Percentiles rank a stretch among this genome's conserved stretches.
phyloP scores from a whole-genome alignment of 306 rosid species.

The Casuarina cunninghamiana region DNA sequence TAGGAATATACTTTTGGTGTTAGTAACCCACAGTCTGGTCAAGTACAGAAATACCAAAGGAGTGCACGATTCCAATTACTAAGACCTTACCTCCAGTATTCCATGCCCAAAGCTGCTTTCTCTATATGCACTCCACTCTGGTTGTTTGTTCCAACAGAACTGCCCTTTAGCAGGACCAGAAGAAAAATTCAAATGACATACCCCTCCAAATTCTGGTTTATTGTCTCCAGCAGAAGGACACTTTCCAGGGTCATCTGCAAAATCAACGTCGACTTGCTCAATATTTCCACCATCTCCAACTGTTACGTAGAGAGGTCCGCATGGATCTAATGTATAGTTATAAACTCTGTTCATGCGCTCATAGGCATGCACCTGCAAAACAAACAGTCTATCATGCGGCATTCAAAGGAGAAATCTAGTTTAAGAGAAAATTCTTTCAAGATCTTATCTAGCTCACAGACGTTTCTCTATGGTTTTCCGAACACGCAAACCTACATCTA shows the following conservation, averaged over 20 bases:
- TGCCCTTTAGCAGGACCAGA: conserved; percentile 78
- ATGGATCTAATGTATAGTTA: conserved; percentile 73
- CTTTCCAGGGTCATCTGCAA: conserved; percentile 83
- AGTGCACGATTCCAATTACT: conserved; percentile 5
- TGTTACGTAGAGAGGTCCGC: conserved; percentile 82
- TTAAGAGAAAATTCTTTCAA: neutral
- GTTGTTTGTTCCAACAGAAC: conserved; percentile 84
- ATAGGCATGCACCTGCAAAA: conserved; percentile 83
- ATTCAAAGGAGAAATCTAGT: conserved; percentile 16
- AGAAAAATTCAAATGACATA: conserved; percentile 73
- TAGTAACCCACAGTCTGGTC: conserved; percentile 1
- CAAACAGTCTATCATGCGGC: conserved; percentile 10
- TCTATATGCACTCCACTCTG: conserved; percentile 93
- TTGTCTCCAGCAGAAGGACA: conserved; percentile 83
- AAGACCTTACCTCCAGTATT: conserved; percentile 67
- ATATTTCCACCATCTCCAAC: conserved; percentile 97
- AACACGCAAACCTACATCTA: no score
- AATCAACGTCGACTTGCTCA: conserved; percentile 82
- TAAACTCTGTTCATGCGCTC: conserved; percentile 89
- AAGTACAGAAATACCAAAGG: neutral
- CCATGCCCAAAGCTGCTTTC: conserved; percentile 99
- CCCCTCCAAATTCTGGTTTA: conserved; percentile 81
- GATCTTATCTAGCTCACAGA: neutral
- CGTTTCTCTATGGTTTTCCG: neutral
- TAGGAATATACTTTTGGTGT: neutral